Percentiles rank a stretch among this genome's conserved stretches.
Evolutionary conservation across 2,329 filamentous ascomycete species (phyloP).

Genomic region (Penicillium sp.): DNA sequence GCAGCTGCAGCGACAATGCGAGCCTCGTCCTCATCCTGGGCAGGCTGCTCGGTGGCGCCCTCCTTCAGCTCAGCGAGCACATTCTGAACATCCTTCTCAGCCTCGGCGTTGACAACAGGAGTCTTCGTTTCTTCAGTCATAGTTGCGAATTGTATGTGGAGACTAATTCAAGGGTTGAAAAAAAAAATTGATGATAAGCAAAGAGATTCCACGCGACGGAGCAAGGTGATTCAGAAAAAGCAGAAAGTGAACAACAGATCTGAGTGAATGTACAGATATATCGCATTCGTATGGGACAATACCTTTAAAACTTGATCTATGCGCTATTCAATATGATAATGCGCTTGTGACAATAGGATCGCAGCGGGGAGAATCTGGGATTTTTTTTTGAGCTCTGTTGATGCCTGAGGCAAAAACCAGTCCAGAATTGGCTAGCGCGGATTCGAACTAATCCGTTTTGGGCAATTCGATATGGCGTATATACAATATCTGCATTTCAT

Average conservation of each 20-base stretch:
- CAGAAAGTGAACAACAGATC: background rate
- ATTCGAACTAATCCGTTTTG: background rate
- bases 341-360: conserved; percentile 9
- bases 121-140: conserved; percentile 44
- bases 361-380: conserved; percentile 20
- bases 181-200: conserved; percentile 7
- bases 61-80: conserved; percentile 47
- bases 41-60: conserved; percentile 21
- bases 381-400: conserved; percentile 24
- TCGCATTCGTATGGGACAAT: background rate
- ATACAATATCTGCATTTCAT: background rate
- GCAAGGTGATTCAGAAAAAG: background rate
- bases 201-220: background rate
- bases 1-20: conserved; percentile 40
- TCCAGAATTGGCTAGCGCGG: conserved; percentile 1
- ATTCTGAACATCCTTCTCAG: conserved; percentile 49
- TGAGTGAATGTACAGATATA: background rate
- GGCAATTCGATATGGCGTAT: background rate
- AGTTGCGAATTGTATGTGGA: conserved; percentile 10
- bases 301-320: conserved; percentile 4
- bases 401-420: conserved; percentile 20
- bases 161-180: conserved; percentile 2
- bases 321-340: conserved; percentile 4
- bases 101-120: conserved; percentile 37
- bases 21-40: conserved; percentile 35